Percentiles rank a stretch among this genome's conserved stretches.
Conservation (phyloP, 441 rosid genomes). For the Pelargonium cotyledonis region DNA sequence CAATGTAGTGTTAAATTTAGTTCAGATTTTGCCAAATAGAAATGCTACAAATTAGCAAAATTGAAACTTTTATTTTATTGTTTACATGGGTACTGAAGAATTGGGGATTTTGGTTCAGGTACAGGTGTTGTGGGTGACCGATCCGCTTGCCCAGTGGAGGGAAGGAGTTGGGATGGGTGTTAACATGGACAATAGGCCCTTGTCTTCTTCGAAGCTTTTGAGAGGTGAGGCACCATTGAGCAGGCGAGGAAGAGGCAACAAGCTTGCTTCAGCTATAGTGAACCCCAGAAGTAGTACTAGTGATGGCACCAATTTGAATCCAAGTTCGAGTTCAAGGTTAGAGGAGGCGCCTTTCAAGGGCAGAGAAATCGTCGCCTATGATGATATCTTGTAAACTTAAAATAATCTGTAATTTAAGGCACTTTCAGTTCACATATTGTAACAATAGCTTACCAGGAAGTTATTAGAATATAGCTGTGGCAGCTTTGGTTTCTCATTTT, state of each 20-base stretch:
- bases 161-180: constrained; percentile 48
- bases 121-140: constrained; percentile 67
- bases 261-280: constrained; percentile 68
- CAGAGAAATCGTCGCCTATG: constrained; percentile 69
- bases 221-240: constrained; percentile 64
- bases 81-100: background rate
- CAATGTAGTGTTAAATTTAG: background rate
- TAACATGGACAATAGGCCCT: constrained; percentile 26
- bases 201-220: constrained; percentile 57
- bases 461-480: background rate
- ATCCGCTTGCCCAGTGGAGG: constrained; percentile 65
- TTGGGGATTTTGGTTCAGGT: constrained; percentile 36
- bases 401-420: background rate
- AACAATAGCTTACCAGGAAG: constrained; percentile 3
- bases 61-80: background rate
- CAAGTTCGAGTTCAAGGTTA: constrained; percentile 10
- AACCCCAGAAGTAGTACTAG: constrained; percentile 36
- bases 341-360: constrained; percentile 39
- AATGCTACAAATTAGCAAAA: background rate
- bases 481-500: background rate
- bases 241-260: constrained; percentile 63
- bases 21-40: background rate
- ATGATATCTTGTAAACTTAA: constrained; percentile 53
- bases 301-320: constrained; percentile 14
- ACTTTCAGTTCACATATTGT: background rate